A percentile compares a stretch with the other conserved stretches of the same genome.
Evolutionary conservation across 306 rosid species (phyloP).

Genomic region (Cercis canadensis): DNA sequence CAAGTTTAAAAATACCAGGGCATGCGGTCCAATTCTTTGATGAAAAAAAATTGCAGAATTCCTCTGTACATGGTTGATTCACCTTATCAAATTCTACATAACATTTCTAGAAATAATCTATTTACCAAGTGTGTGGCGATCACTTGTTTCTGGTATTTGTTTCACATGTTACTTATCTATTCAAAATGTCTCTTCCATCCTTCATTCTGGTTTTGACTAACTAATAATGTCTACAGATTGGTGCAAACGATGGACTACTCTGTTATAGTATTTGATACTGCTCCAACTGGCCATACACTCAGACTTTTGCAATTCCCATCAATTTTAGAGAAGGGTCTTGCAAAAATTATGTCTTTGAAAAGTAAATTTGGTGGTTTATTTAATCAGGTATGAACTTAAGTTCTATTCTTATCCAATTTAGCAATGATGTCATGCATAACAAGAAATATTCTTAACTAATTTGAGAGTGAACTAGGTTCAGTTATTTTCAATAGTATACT

Average conservation of each 20-base stretch:
- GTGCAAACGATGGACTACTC: slow-evolving; percentile 99
- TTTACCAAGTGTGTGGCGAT: background rate
- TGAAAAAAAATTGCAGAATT: slow-evolving; percentile 8
- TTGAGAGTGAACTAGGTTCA: slow-evolving; percentile 17
- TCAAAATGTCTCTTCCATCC: slow-evolving; percentile 5
- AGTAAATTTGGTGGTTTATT: slow-evolving; percentile 91
- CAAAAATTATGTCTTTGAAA: slow-evolving; percentile 94
- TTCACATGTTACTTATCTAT: too few species aligned
- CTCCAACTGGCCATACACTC: slow-evolving; percentile 99
- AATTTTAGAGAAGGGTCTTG: slow-evolving; percentile 92
- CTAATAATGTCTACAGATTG: slow-evolving; percentile 63
- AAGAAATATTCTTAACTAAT: slow-evolving; percentile 24
- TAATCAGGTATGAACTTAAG: slow-evolving; percentile 67
- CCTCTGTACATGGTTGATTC: slow-evolving; percentile 25
- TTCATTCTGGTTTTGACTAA: slow-evolving; percentile 24
- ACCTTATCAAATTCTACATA: background rate
- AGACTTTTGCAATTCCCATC: slow-evolving; percentile 95
- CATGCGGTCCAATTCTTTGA: background rate
- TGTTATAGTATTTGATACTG: slow-evolving; percentile 95
- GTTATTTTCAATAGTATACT: slow-evolving; percentile 10
- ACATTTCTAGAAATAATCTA: slow-evolving; percentile 8
- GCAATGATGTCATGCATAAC: background rate
- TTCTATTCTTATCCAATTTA: background rate
- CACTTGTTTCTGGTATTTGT: background rate
- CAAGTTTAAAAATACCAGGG: too few species aligned